Conservation (phyloP, 495 filamentous ascomycete genomes). For the Annulohypoxylon moriforme region DNA sequence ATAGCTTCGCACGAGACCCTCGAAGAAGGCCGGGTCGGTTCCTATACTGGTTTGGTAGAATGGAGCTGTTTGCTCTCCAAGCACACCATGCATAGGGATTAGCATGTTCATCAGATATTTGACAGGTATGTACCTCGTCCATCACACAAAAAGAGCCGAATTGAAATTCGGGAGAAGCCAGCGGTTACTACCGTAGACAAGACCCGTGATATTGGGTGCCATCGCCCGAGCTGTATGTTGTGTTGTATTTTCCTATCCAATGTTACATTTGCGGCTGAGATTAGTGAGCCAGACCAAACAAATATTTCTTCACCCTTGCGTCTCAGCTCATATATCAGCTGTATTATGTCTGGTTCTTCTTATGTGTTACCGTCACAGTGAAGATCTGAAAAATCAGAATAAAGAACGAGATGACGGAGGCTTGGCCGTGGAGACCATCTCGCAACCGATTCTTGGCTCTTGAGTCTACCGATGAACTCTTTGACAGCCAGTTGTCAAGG, state of each 20-base stretch:
- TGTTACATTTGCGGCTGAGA: constrained; percentile 39
- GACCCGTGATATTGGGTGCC: background rate
- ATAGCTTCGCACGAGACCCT: constrained; percentile 40
- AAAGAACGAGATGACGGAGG: background rate
- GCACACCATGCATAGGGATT: constrained; percentile 16
- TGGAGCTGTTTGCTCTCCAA: constrained; percentile 15
- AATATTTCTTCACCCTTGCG: constrained; percentile 22
- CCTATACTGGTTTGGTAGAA: constrained; percentile 30
- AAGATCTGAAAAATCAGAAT: background rate
- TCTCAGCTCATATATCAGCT: constrained; percentile 16
- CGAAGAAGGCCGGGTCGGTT: background rate
- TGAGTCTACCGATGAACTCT: background rate
- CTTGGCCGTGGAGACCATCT: background rate
- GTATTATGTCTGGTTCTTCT: background rate
- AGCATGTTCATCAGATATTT: constrained; percentile 11
- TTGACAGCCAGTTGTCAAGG: constrained; percentile 2
- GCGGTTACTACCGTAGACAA: constrained; percentile 4
- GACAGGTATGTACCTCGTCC: constrained; percentile 5
- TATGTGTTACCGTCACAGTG: background rate
- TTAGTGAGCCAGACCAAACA: background rate
- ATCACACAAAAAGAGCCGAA: constrained; percentile 24
- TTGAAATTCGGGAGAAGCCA: constrained; percentile 7
- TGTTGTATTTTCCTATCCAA: constrained; percentile 1
- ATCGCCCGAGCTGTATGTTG: constrained; percentile 16
- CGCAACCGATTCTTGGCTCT: background rate